A percentile compares a stretch with the other conserved stretches of the same genome.
phyloP scores from a whole-genome alignment of 2,329 filamentous ascomycete species.

The Fusarium tanahbumbuense region DNA sequence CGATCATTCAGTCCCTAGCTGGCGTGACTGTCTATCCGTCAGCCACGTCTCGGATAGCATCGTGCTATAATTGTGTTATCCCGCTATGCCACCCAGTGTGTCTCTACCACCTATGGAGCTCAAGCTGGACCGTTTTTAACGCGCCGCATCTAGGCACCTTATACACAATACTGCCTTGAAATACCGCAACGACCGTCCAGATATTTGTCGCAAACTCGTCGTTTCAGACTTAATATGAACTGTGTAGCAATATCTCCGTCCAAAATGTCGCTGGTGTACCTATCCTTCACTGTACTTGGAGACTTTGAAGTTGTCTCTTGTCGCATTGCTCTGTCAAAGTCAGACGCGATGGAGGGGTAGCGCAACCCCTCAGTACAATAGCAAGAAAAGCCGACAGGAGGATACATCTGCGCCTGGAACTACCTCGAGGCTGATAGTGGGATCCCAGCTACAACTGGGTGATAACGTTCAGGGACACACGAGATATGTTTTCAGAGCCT shows the following conservation, averaged over 20 bases:
- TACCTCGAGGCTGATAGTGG: neutral
- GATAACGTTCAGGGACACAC: neutral
- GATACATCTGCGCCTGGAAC: neutral
- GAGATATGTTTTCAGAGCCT: neutral
- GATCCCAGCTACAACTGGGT: neutral
- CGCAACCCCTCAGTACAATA: slow-evolving; percentile 16
- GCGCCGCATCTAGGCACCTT: neutral
- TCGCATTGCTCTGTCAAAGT: slow-evolving; percentile 13
- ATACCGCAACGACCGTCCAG: neutral
- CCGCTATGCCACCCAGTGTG: neutral
- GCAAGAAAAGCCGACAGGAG: neutral
- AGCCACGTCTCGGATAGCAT: neutral
- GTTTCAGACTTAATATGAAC: neutral
- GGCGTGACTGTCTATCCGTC: neutral
- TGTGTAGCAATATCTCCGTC: neutral
- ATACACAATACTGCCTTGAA: neutral
- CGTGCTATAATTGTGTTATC: neutral
- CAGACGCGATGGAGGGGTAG: slow-evolving; percentile 31
- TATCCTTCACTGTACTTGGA: neutral
- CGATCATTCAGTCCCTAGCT: neutral
- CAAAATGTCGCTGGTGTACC: neutral
- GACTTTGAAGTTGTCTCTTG: slow-evolving; percentile 24
- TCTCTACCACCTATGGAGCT: neutral
- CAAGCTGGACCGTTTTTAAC: neutral
- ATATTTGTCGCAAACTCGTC: neutral